phyloP scores from a whole-genome alignment of 2,329 filamentous ascomycete genomes.

The Beauveria pseudobassiana region DNA sequence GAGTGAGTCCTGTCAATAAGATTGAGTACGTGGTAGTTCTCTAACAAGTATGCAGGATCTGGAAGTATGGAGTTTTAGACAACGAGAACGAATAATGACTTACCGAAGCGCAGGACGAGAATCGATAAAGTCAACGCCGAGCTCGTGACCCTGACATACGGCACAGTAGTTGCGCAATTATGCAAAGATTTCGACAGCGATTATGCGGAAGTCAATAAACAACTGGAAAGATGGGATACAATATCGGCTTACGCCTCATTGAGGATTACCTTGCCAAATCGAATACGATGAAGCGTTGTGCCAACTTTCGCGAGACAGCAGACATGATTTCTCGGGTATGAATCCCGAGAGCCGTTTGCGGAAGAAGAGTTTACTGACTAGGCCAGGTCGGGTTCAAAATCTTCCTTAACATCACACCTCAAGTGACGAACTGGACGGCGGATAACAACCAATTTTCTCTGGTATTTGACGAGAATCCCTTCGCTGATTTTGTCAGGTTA shows the following conservation, averaged over 20 bases:
- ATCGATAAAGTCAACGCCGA: conserved; percentile 98
- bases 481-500: conserved; percentile 95
- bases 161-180: conserved; percentile 91
- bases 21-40: conserved; percentile 17
- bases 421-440: conserved; percentile 89
- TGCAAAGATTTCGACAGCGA: conserved; percentile 95
- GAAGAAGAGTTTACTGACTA: neutral
- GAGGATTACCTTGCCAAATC: conserved; percentile 97
- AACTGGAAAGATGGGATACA: conserved; percentile 99
- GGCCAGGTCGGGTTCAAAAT: conserved; percentile 93
- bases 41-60: conserved; percentile 57
- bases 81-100: conserved; percentile 11
- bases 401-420: conserved; percentile 92
- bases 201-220: conserved; percentile 93
- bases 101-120: conserved; percentile 59
- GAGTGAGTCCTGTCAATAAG: conserved; percentile 38
- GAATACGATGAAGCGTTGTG: conserved; percentile 78
- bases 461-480: conserved; percentile 91
- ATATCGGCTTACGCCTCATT: conserved; percentile 90
- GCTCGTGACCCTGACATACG: conserved; percentile 93
- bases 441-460: conserved; percentile 96
- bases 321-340: conserved; percentile 88
- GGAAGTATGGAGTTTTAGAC: conserved; percentile 59
- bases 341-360: neutral
- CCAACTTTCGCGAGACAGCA: conserved; percentile 90